These are phyloP conservation scores for Polyplosphaeria fusca DNA, from an alignment of 495 filamentous ascomycete genomes.

Conservation along the genomic window DNA sequence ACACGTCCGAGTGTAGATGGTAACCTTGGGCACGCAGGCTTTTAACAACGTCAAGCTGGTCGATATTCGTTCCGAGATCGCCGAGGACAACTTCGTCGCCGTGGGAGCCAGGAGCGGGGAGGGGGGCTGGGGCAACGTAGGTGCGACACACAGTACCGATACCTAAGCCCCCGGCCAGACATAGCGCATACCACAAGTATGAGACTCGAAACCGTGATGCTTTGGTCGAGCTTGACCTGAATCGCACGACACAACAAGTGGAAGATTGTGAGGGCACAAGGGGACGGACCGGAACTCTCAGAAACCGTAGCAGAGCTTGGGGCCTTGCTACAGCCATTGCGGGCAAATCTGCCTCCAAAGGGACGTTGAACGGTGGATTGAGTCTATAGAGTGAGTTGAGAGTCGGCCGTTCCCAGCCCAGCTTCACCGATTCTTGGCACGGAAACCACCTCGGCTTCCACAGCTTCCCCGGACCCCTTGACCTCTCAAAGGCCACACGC, in stretches of 20 bases:
- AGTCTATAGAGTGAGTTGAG: too few relatives aligned
- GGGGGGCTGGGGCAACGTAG: conserved; percentile 30
- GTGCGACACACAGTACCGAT: conserved; percentile 8
- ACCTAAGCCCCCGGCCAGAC: conserved; percentile 2
- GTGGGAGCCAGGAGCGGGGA: conserved; percentile 31
- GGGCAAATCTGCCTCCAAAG: too few relatives aligned
- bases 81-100: conserved; percentile 35
- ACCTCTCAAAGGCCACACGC: background rate
- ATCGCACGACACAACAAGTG: background rate
- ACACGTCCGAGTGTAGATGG: conserved; percentile 24
- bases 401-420: too few relatives aligned
- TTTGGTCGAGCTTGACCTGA: conserved; percentile 5
- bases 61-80: conserved; percentile 33
- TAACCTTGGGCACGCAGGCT: conserved; percentile 27
- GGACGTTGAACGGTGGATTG: too few relatives aligned
- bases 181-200: conserved; percentile 16
- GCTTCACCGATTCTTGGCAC: background rate
- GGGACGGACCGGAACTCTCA: background rate
- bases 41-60: conserved; percentile 39
- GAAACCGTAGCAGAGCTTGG: background rate
- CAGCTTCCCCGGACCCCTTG: background rate
- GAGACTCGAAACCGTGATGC: conserved; percentile 13
- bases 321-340: too few relatives aligned
- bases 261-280: background rate
- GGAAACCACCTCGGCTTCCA: background rate